phyloP scores from a whole-genome alignment of 805 yeast species.

The Candida incommunis region DNA sequence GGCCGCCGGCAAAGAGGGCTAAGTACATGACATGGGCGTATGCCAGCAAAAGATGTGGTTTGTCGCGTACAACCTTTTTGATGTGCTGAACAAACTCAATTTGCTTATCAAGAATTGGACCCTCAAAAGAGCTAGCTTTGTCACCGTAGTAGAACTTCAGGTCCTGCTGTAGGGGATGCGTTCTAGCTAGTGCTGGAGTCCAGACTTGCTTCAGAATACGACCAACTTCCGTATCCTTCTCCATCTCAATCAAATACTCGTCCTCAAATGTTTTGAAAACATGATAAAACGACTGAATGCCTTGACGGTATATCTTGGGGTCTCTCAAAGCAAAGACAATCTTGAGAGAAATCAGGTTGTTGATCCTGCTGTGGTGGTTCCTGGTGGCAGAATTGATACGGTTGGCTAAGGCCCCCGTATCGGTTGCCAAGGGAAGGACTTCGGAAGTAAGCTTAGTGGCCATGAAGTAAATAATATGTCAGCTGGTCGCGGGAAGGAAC shows the following conservation, averaged over 20 bases:
- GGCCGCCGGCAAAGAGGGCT: slow-evolving; percentile 80
- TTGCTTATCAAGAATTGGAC: slow-evolving; percentile 47
- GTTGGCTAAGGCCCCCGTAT: slow-evolving; percentile 71
- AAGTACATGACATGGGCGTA: slow-evolving; percentile 76
- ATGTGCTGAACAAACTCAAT: slow-evolving; percentile 51
- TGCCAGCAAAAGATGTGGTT: slow-evolving; percentile 62
- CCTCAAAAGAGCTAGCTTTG: slow-evolving; percentile 37
- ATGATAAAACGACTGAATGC: slow-evolving; percentile 59
- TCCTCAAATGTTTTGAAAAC: slow-evolving; percentile 51
- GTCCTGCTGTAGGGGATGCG: slow-evolving; percentile 42
- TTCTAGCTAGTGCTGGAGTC: slow-evolving; percentile 58
- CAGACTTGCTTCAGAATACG: slow-evolving; percentile 44
- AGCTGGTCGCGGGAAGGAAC: no score
- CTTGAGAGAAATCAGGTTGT: slow-evolving; percentile 53
- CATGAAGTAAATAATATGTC: no score
- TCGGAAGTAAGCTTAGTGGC: slow-evolving; percentile 23
- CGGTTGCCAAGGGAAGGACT: slow-evolving; percentile 64
- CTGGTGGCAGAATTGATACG: slow-evolving; percentile 62
- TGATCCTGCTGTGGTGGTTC: slow-evolving; percentile 49
- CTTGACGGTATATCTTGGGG: slow-evolving; percentile 65
- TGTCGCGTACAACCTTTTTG: slow-evolving; percentile 33
- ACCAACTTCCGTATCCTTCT: slow-evolving; percentile 18
- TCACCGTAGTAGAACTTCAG: slow-evolving; percentile 52
- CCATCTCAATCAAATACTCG: slow-evolving; percentile 10
- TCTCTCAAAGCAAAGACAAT: slow-evolving; percentile 66